phyloP scores from a whole-genome alignment of 1,284 basidiomycete genomes.

The Fomitopsis pinicola region DNA sequence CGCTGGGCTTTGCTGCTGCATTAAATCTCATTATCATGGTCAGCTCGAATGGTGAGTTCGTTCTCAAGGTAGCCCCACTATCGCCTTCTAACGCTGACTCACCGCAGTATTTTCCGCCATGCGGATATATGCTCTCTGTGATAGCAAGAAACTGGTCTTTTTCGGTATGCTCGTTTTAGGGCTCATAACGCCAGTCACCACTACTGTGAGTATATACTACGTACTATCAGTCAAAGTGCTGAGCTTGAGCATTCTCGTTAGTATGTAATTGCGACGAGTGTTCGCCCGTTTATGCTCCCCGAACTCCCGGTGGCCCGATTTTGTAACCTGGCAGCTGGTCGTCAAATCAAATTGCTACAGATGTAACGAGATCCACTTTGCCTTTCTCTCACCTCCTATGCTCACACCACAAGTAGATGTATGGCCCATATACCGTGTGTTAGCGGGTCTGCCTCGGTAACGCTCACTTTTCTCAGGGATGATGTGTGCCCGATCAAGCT shows the following conservation, averaged over 20 bases:
- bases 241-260: no score
- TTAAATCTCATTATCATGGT: no score
- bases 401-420: neutral
- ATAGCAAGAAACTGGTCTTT: neutral
- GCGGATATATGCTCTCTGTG: neutral
- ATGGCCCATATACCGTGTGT: neutral
- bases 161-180: neutral
- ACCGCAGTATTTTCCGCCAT: neutral
- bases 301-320: no score
- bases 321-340: no score
- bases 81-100: neutral
- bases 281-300: no score
- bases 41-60: no score
- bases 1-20: no score
- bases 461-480: conserved; percentile 4
- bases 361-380: no score
- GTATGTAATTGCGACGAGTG: no score
- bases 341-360: no score
- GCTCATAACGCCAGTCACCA: neutral
- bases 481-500: conserved; percentile 10
- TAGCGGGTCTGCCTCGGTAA: neutral
- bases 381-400: neutral
- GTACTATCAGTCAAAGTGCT: no score
- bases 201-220: neutral
- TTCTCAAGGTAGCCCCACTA: no score